Conservation (phyloP, 768 basidiomycete species). For the Lactarius evosmus region DNA sequence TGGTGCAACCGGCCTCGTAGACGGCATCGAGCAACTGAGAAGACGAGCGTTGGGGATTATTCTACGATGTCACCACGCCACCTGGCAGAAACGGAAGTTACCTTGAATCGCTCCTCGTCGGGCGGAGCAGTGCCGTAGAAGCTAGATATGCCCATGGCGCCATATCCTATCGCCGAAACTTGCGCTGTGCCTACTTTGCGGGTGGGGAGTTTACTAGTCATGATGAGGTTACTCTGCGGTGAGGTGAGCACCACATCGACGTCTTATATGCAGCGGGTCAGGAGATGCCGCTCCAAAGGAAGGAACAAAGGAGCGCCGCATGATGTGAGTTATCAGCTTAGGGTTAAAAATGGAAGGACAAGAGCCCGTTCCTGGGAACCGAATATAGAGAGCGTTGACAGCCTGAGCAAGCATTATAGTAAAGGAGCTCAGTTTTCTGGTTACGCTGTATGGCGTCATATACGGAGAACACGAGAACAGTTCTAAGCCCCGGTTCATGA, state of each 20-base stretch:
- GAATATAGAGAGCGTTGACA: background rate
- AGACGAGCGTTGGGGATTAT: background rate
- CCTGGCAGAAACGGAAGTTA: conserved; percentile 16
- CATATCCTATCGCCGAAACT: conserved; percentile 57
- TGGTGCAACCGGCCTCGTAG: conserved; percentile 41
- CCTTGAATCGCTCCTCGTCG: conserved; percentile 59
- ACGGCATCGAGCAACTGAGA: conserved; percentile 41
- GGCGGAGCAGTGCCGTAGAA: conserved; percentile 44
- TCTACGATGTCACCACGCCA: background rate
- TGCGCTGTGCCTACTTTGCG: conserved; percentile 45
- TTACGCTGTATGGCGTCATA: too few relatives aligned
- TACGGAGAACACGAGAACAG: too few relatives aligned
- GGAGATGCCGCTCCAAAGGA: background rate
- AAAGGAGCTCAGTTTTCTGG: background rate
- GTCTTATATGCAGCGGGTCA: background rate
- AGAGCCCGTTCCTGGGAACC: too few relatives aligned
- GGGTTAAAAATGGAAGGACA: too few relatives aligned
- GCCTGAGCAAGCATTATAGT: too few relatives aligned
- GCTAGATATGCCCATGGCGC: conserved; percentile 55
- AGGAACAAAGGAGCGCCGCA: background rate
- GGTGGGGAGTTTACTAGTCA: conserved; percentile 33
- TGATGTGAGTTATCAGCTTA: too few relatives aligned
- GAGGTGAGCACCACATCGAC: background rate
- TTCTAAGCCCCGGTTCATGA: too few relatives aligned
- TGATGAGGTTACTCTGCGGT: background rate